Evolutionary conservation across 2,329 filamentous ascomycete genomes (phyloP), one percentile per base, ranked within the genome.

Genomic region (Venturia pyrina): DNA sequence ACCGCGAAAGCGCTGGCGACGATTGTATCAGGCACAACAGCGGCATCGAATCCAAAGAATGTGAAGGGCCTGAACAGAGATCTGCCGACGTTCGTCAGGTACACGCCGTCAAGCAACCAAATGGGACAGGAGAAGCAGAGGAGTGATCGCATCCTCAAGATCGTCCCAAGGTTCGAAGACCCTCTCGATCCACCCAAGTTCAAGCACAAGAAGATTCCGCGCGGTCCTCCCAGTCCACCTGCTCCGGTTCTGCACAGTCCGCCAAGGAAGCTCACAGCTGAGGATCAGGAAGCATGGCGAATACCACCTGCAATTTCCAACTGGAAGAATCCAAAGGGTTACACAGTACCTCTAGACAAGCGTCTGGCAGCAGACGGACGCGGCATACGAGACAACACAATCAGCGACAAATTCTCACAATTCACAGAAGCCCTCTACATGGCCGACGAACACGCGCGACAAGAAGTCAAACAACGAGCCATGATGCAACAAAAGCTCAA

Each of bases 301-400:
- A 97, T 91, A 41, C 88, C 88, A 0, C 92, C 93, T 2, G 90
- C 93, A 0, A 88, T 99, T 1, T 96, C 91, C 24, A 98, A 98
- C 77, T 99, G 95, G 95, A 99, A 99, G 84, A 99, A 99, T 76
- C 91, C 93, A 0, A 98, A 98, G 80, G 95, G 95, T 72, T 99
- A 96, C 74, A 99, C 95, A 0, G 91, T 99, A 0, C 91, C 95
- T 0, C 78, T 99, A 63, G 95, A 99, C 76, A 99, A 99, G 81
- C 88, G 95, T 74, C 79, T 99, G 70, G 95, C 95, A 21, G 93
- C 95, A 10, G 93, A 98, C 75, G 95, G 95, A 15, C 85, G 95
- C 72, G 91, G 91, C 0, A 75, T 99, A 68, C 92, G 97, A 76
- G 95, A 99, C 74, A 87, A 96, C 53, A 89, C 91, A 7, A 98